Evolutionary conservation across 257 asterid genomes (phyloP), one percentile per base, ranked within the genome.

Genomic region (Cordia subcordata): DNA sequence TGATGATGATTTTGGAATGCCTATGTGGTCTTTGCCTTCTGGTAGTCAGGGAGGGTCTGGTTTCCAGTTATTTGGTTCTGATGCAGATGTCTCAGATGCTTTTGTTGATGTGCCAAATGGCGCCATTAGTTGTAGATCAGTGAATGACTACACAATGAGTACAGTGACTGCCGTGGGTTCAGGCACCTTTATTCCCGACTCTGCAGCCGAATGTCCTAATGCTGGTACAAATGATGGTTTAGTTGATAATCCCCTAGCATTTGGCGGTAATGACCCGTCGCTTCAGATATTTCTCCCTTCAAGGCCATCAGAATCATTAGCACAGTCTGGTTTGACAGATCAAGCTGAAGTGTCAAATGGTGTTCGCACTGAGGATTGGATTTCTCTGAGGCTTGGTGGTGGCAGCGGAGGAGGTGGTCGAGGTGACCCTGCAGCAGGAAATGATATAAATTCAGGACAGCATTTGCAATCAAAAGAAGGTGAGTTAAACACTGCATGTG

Each of bases 251-350:
- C 85, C 84, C 64, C 65, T 85, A 72, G 85, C 81, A 12, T 79
- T 75, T 69, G 64, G 35, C 35, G 71, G 75, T 70, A 81, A 75
- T 53, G 99, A 93, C 72, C 96, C 86, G n/a, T 76, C 97, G 0
- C 96, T 89, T 65, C 96, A 93, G 63, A 79, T 89, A 82, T 93
- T 89, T 83, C 92, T 93, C 61, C 92, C 99, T 49, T 72, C 99
- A 15, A 83, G 83, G 78, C 89, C 95, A 19, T 79, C 94, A 46
- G 85, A 77, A 69, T 70, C 77, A 66, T 72, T 92, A 13, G 35
- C 35, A 6, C 85, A 82, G 78, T 66, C 79, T 72, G 92, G 77
- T 70, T 32, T 67, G 72, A 67, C 84, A 72, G 86, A 73, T 65
- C 82, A 63, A 60, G 85, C 75, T 21, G 91, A 85, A 39, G 72